phyloP scores from a whole-genome alignment of 2,329 filamentous ascomycete genomes.

The Akanthomyces uredinophilus region DNA sequence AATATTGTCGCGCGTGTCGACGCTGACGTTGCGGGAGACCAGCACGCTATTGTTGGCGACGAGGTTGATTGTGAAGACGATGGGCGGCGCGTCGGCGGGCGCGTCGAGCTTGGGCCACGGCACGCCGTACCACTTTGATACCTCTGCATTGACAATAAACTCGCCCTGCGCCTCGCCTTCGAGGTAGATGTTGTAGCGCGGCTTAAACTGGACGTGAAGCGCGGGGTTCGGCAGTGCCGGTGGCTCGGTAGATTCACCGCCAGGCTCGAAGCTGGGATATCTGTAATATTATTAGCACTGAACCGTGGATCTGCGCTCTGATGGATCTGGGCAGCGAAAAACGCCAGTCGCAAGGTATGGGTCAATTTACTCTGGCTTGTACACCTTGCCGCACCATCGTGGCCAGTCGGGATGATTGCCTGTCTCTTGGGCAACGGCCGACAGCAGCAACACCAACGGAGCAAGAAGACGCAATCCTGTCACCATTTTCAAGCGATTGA shows the following conservation, averaged over 20 bases:
- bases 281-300: slow-evolving; percentile 16
- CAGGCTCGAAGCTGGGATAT: slow-evolving; percentile 39
- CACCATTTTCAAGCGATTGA: neutral
- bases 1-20: slow-evolving; percentile 31
- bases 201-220: slow-evolving; percentile 39
- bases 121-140: slow-evolving; percentile 37
- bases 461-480: neutral
- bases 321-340: neutral
- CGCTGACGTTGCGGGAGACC: slow-evolving; percentile 27
- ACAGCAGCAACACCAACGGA: neutral
- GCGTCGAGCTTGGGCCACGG: slow-evolving; percentile 28
- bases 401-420: slow-evolving; percentile 39
- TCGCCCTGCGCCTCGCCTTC: slow-evolving; percentile 35
- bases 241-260: slow-evolving; percentile 37
- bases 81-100: slow-evolving; percentile 18
- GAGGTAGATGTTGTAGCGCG: slow-evolving; percentile 43
- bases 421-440: slow-evolving; percentile 25
- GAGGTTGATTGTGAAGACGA: slow-evolving; percentile 35
- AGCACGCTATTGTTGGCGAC: slow-evolving; percentile 27
- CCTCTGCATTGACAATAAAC: slow-evolving; percentile 38
- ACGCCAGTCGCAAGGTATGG: neutral
- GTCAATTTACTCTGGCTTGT: slow-evolving; percentile 33
- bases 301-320: neutral
- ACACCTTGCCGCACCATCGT: slow-evolving; percentile 45
- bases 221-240: slow-evolving; percentile 27